Percentiles rank a stretch among this genome's conserved stretches.
These are phyloP conservation scores for Akebia trifoliata DNA, from an alignment of 164 flowering plant genomes.

Conservation along the genomic window DNA sequence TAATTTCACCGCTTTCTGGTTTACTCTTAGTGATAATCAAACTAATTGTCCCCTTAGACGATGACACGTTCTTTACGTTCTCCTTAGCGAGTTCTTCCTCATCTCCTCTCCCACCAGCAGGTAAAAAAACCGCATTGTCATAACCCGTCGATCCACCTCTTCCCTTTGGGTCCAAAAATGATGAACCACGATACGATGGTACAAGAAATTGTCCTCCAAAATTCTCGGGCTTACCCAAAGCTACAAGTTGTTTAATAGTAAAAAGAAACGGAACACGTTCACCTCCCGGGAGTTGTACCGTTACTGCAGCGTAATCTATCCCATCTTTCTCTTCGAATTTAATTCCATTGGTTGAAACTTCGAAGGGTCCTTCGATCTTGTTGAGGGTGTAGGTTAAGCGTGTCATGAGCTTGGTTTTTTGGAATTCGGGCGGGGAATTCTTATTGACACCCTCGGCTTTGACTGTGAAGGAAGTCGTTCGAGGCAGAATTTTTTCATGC, in stretches of 20 bases:
- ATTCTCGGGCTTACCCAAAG: conserved; percentile 79
- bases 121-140: conserved; percentile 89
- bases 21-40: conserved; percentile 70
- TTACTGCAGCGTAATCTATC: conserved; percentile 91
- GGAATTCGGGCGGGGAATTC: conserved; percentile 85
- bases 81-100: conserved; percentile 89
- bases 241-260: conserved; percentile 84
- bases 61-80: conserved; percentile 60
- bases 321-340: conserved; percentile 96
- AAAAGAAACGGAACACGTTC: conserved; percentile 96
- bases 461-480: conserved; percentile 95
- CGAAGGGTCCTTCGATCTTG: conserved; percentile 95
- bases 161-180: conserved; percentile 98
- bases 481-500: conserved; percentile 78
- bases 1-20: conserved; percentile 88
- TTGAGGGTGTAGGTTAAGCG: conserved; percentile 95
- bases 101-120: conserved; percentile 97
- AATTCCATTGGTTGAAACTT: conserved; percentile 68
- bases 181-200: conserved; percentile 90
- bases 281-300: conserved; percentile 95
- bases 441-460: conserved; percentile 86
- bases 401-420: conserved; percentile 97
- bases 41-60: conserved; percentile 72
- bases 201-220: conserved; percentile 76
- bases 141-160: conserved; percentile 94